Conservation (phyloP, 163 green algal species). For the Scenedesmus sp. region DNA sequence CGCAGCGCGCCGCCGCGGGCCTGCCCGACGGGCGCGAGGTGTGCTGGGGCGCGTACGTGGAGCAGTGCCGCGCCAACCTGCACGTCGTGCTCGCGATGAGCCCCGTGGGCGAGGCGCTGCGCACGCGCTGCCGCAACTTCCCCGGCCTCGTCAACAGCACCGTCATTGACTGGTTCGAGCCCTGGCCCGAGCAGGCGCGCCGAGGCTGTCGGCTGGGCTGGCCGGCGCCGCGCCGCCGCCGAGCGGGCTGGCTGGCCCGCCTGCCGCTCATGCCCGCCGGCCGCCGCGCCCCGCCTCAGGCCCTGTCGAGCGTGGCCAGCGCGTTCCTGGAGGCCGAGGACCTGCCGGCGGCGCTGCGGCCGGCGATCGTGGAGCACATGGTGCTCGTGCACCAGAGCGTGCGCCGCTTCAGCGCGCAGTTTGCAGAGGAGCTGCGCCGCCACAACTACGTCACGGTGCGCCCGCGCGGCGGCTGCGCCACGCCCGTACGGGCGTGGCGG, state of each 20-base stretch:
- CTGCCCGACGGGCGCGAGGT: constrained; percentile 79
- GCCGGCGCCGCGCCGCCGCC: too few relatives aligned
- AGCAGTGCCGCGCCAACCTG: constrained; percentile 86
- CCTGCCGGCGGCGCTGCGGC: constrained; percentile 59
- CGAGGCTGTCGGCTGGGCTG: too few relatives aligned
- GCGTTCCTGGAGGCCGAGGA: constrained; percentile 76
- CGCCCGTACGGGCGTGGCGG: too few relatives aligned
- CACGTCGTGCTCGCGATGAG: constrained; percentile 92
- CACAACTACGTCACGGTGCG: constrained; percentile 86
- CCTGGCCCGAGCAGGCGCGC: constrained; percentile 81
- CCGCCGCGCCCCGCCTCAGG: constrained; percentile 31
- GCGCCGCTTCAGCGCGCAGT: constrained; percentile 66
- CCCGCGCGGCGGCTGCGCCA: background rate
- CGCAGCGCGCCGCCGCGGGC: constrained; percentile 56
- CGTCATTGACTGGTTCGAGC: constrained; percentile 93
- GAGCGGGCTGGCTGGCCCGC: too few relatives aligned
- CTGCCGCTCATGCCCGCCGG: constrained; percentile 5
- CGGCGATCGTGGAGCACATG: constrained; percentile 87
- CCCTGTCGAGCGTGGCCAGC: constrained; percentile 76
- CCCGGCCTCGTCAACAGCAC: constrained; percentile 90
- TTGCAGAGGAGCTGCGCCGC: constrained; percentile 77
- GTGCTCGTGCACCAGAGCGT: constrained; percentile 88
- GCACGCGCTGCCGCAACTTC: constrained; percentile 88
- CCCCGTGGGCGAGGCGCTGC: constrained; percentile 84
- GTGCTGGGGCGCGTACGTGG: constrained; percentile 81